Percentiles rank a stretch among this genome's conserved stretches.
These are phyloP conservation scores for Aspergillus clavatus DNA, from an alignment of 2,329 filamentous ascomycete genomes.

Conservation along the genomic window DNA sequence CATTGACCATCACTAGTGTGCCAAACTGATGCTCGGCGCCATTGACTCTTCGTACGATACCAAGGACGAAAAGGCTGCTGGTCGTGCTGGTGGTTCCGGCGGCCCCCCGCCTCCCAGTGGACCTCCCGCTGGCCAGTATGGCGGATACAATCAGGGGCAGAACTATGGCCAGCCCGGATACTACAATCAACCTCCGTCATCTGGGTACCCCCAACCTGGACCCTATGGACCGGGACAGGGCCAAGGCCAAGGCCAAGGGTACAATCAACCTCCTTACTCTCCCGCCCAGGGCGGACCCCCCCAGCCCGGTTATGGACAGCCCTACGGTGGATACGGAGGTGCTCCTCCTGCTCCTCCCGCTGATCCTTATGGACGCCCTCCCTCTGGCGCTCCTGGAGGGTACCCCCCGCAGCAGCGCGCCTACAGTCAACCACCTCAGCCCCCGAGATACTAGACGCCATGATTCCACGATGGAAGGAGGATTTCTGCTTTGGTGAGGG, in stretches of 20 bases:
- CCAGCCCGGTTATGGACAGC: conserved; percentile 19
- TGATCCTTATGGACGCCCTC: background rate
- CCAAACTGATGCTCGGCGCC: conserved; percentile 63
- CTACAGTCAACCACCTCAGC: conserved; percentile 20
- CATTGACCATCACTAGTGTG: conserved; percentile 39
- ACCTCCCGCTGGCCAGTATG: conserved; percentile 36
- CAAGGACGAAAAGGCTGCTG: conserved; percentile 57
- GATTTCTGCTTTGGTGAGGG: background rate
- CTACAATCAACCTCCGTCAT: conserved; percentile 19
- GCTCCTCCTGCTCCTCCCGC: conserved; percentile 11
- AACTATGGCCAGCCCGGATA: conserved; percentile 19
- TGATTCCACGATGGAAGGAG: conserved; percentile 10
- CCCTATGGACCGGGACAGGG: conserved; percentile 11
- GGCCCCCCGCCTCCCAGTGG: conserved; percentile 13
- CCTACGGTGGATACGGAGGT: conserved; percentile 22
- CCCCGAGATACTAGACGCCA: conserved; percentile 21
- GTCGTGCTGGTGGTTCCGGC: conserved; percentile 23
- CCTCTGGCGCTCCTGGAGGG: conserved; percentile 8
- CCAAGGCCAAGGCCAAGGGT: no score
- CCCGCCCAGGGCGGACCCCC: conserved; percentile 8
- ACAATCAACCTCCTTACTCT: conserved; percentile 8
- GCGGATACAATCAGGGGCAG: conserved; percentile 19
- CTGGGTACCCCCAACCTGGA: conserved; percentile 19
- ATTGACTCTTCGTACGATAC: conserved; percentile 63
- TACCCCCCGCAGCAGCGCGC: conserved; percentile 16